These are phyloP conservation scores for Phytophthora podocarpi DNA, from an alignment of 352 stramenopile genomes.

Conservation along the genomic window DNA sequence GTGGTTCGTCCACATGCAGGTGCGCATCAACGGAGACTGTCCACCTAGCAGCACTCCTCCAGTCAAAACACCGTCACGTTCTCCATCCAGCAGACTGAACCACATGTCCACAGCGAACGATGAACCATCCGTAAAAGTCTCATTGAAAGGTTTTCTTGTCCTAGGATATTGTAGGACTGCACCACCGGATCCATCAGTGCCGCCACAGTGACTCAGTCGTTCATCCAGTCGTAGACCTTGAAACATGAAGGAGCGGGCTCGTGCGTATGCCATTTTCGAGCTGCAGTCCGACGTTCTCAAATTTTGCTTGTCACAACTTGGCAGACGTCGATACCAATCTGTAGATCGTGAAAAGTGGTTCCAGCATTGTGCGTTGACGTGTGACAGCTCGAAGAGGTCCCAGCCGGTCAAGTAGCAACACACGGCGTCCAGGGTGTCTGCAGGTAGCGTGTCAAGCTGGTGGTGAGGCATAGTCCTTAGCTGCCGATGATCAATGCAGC, in stretches of 20 bases:
- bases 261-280: conserved; percentile 1
- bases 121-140: background rate
- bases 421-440: conserved; percentile 3
- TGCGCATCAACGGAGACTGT: conserved; percentile 12
- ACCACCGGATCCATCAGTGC: background rate
- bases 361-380: conserved; percentile 7
- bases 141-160: background rate
- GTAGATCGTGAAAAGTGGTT: background rate
- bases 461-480: background rate
- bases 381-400: conserved; percentile 12
- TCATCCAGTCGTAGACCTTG: conserved; percentile 12
- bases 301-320: background rate
- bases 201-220: conserved; percentile 5
- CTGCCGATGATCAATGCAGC: background rate
- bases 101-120: conserved; percentile 13
- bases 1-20: conserved; percentile 17
- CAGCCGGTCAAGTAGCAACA: conserved; percentile 7
- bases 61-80: conserved; percentile 7
- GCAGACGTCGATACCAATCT: conserved; percentile 1
- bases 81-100: conserved; percentile 21
- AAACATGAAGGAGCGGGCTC: conserved; percentile 10
- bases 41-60: conserved; percentile 10
- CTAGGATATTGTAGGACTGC: background rate
- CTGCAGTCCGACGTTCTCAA: background rate
- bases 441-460: background rate